Conservation (phyloP, 345 rosid genomes). For the rapeseed (Brassica napus) region Da-Ae NC_063449.1:41297001-41297500, state of each 20-base stretch:
- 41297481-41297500: neutral
- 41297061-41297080: slow-evolving; percentile 19
- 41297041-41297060: slow-evolving; percentile 38
- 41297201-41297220: slow-evolving; percentile 17
- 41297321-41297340: neutral
- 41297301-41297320: slow-evolving; percentile 30
- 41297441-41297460: neutral
- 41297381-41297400: slow-evolving; percentile 4
- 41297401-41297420: neutral
- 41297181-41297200: slow-evolving; percentile 26
- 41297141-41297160: slow-evolving; percentile 10
- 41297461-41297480: neutral
- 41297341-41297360: slow-evolving; percentile 4
- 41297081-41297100: slow-evolving; percentile 1
- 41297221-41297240: slow-evolving; percentile 24
- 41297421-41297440: neutral
- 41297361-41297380: slow-evolving; percentile 33
- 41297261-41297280: slow-evolving; percentile 32
- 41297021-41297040: slow-evolving; percentile 30
- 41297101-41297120: neutral
- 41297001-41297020: slow-evolving; percentile 32
- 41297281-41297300: slow-evolving; percentile 31
- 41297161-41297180: slow-evolving; percentile 10
- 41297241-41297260: slow-evolving; percentile 27
- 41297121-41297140: slow-evolving; percentile 2